Percentiles rank a stretch among this genome's conserved stretches.
Evolutionary conservation across 176 grass and related monocot species (phyloP).

Genomic region (Panicum miliaceum): DNA sequence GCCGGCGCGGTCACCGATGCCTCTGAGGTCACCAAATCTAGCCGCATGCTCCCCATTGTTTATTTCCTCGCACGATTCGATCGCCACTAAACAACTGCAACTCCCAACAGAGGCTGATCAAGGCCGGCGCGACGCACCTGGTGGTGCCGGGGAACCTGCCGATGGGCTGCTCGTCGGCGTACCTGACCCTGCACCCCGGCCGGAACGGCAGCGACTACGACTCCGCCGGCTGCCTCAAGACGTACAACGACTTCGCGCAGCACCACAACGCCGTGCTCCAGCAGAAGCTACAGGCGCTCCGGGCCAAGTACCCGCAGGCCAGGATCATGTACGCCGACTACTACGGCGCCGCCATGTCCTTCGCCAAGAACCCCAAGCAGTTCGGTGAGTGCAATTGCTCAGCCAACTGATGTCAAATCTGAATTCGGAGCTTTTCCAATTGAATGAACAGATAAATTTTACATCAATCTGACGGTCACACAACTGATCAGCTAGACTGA

Average conservation of each 20-base stretch:
- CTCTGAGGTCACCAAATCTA: conserved; percentile 55
- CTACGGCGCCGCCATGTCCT: conserved; percentile 84
- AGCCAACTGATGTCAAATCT: not conserved
- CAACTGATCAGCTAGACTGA: conserved; percentile 12
- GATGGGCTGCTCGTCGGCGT: conserved; percentile 82
- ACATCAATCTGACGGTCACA: conserved; percentile 19
- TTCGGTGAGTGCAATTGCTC: conserved; percentile 61
- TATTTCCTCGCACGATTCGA: not conserved
- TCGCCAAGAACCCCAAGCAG: conserved; percentile 65
- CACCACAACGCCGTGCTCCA: conserved; percentile 78
- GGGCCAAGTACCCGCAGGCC: conserved; percentile 58
- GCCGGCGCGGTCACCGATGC: conserved; percentile 56
- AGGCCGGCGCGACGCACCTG: conserved; percentile 69
- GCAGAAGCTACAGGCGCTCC: conserved; percentile 53
- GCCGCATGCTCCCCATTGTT: not conserved
- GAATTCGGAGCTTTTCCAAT: not conserved
- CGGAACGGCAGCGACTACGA: conserved; percentile 63
- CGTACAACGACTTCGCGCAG: conserved; percentile 76
- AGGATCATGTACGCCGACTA: conserved; percentile 87
- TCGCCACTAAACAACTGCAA: not conserved
- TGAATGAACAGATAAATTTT: not conserved
- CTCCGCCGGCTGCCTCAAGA: conserved; percentile 64
- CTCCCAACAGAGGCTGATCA: conserved; percentile 65
- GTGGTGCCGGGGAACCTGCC: conserved; percentile 89
- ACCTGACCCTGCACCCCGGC: conserved; percentile 70